Base-by-base conservation (phyloP, 768 basidiomycete genomes). In the Suillus decipiens region DNA sequence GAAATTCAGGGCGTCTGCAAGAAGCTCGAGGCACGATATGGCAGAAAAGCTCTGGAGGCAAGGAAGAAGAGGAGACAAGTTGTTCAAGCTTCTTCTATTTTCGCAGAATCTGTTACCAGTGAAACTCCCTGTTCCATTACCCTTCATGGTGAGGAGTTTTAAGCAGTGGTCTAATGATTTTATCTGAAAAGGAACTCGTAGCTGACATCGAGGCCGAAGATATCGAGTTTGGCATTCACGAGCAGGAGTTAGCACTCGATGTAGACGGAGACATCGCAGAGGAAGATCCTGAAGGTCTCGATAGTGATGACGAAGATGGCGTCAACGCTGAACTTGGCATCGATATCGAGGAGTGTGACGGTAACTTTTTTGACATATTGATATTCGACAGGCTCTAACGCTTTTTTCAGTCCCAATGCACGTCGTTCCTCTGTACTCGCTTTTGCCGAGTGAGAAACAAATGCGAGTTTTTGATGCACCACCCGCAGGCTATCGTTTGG, bases 371-470 rank as follows among this genome's bases (percentile, higher is more conserved):
- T 53, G 61, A 58, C 59, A 56, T 66, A 5, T 51, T 61, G 34
- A 48, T 61, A 36, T 47, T 42, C 9, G 37, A 45, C 41, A 33
- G 55, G 34, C 45, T 28, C 28, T 28, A 28, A 28, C 28, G 3
- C 28, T 28, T 28, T 28, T 28, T 28, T 28, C 3, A 98, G 95
- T 82, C 15, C 95, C 96, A 2, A 93, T 99, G 91, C 92, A 98
- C 70, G 82, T 99, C 56, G 85, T 99, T 1, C 96, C 97, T 0
- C 78, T 99, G 2, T 99, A 99, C 76, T 97, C 97, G 4, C 81
- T 99, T 5, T 79, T 99, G 3, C 83, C 97, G 1, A 94, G 89
- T 63, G 95, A 98, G 61, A 93, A 94, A 73, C 97, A 99, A 72
- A 95, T 98, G 91, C 83, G 82, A 22, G 96, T 98, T 2, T 99